A percentile compares a stretch with the other conserved stretches of the same genome.
Evolutionary conservation across 169 alveolate species (phyloP).

Genomic region (Perkinsus marinus): DNA sequence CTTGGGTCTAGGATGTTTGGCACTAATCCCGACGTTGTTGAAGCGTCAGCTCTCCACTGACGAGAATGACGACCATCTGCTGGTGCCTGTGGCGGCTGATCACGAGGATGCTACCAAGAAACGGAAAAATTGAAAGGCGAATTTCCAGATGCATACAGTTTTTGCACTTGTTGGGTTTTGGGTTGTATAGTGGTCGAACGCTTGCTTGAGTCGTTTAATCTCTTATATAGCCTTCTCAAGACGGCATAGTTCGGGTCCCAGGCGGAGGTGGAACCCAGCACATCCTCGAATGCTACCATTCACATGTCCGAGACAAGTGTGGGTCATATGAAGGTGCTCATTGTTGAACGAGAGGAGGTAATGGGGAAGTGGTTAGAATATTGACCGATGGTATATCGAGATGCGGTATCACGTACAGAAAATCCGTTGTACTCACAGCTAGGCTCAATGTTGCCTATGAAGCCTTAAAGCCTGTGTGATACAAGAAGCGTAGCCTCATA

Average conservation of each 20-base stretch:
- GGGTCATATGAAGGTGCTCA: not conserved
- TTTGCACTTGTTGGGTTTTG: not conserved
- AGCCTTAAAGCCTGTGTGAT: no score
- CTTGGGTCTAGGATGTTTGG: not conserved
- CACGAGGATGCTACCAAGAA: not conserved
- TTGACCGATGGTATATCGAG: no score
- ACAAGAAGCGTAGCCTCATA: no score
- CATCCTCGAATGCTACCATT: not conserved
- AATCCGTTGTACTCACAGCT: no score
- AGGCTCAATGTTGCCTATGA: no score
- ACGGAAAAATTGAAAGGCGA: not conserved
- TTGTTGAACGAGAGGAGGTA: not conserved
- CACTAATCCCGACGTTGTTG: not conserved
- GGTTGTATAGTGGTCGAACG: not conserved
- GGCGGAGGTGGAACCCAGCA: not conserved
- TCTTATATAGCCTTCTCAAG: not conserved
- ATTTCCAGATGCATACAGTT: not conserved
- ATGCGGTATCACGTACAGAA: no score
- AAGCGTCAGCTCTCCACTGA: not conserved
- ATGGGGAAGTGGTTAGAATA: not conserved
- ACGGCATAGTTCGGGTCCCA: not conserved
- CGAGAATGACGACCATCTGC: not conserved
- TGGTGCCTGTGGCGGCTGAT: not conserved
- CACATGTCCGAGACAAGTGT: not conserved
- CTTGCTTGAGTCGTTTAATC: no score